Base-by-base conservation (phyloP, 768 basidiomycete genomes). In the Strobilomyces echinocephalus region DNA sequence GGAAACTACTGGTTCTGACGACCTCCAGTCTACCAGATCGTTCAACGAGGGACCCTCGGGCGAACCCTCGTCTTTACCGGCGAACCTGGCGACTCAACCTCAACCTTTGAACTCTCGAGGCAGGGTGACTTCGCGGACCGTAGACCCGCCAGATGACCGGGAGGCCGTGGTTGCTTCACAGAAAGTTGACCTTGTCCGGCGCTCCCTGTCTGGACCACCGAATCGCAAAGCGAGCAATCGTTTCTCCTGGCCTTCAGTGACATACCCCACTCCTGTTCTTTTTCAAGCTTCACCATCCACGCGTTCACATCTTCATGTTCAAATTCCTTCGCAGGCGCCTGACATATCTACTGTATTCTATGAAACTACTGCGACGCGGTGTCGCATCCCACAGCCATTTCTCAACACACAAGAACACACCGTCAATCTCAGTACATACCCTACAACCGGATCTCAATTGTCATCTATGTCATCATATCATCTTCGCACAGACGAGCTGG, bases 301-400 rank as follows among this genome's bases (percentile, higher is more conserved):
- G 4, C 67, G 51, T 59, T 54, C 75, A 74, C 56, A 71, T 73
- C 54, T 56, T 47, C 64, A 60, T 50, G 59, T 60, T 46, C 69
- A 63, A 70, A 60, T 49, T 46, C 67, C 63, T 68, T 51, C 67
- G 65, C 64, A 52, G 39, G 20, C 46, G 30, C 61, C 73, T 53
- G 78, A 79, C 64, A 62, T 77, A 60, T 72, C 78, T 58, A 83
- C 80, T 79, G 81, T 86, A 79, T 85, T 74, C 72, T 86, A 85
- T 66, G 80, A 86, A 72, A 84, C 83, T 28, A 74, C 68, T 30
- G 66, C 68, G 59, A 63, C 77, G 51, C 72, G 61, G 52, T 62
- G 64, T 48, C 68, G 57, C 53, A 50, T 64, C 39, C 38, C 62
- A 20, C 68, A 59, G 43, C 52, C 55, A 50, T 54, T 57, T 47